Evolutionary conservation across 108 stramenopile species (phyloP).

Genomic region (Conticribra weissflogii): DNA sequence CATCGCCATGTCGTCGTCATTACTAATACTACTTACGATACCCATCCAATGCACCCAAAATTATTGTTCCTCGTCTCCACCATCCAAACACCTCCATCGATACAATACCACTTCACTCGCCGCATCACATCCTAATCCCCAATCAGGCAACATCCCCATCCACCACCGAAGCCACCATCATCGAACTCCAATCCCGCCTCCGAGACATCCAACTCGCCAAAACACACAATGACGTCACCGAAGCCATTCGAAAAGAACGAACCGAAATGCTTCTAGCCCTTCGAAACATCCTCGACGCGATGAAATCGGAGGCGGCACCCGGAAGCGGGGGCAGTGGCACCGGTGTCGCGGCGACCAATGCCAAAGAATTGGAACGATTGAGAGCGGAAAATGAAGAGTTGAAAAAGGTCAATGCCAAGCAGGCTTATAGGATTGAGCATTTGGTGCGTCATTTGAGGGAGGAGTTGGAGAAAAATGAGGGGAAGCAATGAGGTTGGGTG

Average conservation of each 20-base stretch:
- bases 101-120: too few species aligned
- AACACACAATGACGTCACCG: slow-evolving; percentile 35
- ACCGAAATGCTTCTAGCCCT: slow-evolving; percentile 44
- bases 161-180: slow-evolving; percentile 14
- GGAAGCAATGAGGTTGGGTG: slow-evolving; percentile 9
- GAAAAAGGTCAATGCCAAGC: slow-evolving; percentile 53
- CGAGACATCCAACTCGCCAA: slow-evolving; percentile 47
- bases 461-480: slow-evolving; percentile 9
- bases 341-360: slow-evolving; percentile 21
- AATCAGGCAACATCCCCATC: slow-evolving; percentile 13
- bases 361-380: slow-evolving; percentile 41
- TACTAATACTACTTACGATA: too few species aligned
- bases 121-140: neutral
- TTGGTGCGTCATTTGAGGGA: slow-evolving; percentile 46
- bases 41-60: too few species aligned
- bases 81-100: too few species aligned
- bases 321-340: neutral
- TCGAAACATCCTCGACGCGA: slow-evolving; percentile 33
- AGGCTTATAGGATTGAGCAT: slow-evolving; percentile 47
- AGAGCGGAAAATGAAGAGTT: slow-evolving; percentile 44
- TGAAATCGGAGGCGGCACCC: slow-evolving; percentile 37
- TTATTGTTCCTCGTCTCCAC: too few species aligned
- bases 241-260: slow-evolving; percentile 35
- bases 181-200: slow-evolving; percentile 38
- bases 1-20: too few species aligned